Percentiles rank a stretch among this genome's conserved stretches.
phyloP scores from a whole-genome alignment of 805 yeast species.

The Candida ortonii region DNA sequence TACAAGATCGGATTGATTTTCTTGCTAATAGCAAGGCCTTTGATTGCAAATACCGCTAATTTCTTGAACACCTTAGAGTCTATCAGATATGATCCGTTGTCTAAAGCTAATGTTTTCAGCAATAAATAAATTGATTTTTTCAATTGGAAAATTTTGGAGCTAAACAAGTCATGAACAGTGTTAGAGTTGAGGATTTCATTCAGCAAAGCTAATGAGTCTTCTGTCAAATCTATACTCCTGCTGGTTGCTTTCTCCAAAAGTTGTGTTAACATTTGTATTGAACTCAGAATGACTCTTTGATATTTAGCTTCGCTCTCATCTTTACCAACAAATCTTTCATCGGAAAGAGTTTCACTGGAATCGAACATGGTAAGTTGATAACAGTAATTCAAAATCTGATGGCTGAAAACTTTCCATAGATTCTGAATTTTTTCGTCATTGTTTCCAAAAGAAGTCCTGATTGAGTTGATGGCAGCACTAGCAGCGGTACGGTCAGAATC shows the following conservation, averaged over 20 bases:
- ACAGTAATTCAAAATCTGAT: constrained; percentile 54
- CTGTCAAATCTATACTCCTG: constrained; percentile 16
- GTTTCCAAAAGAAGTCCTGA: constrained; percentile 55
- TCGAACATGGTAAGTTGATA: constrained; percentile 54
- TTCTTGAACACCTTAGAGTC: constrained; percentile 36
- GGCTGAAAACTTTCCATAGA: constrained; percentile 58
- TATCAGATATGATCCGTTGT: constrained; percentile 17
- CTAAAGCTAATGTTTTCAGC: constrained; percentile 30
- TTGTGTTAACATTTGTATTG: constrained; percentile 45
- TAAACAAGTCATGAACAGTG: constrained; percentile 43
- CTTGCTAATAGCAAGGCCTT: constrained; percentile 39
- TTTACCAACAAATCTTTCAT: constrained; percentile 63
- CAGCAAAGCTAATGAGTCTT: constrained; percentile 21
- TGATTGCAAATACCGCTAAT: constrained; percentile 44
- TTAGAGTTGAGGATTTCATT: constrained; percentile 39
- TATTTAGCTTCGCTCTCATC: constrained; percentile 69
- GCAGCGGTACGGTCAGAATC: constrained; percentile 69
- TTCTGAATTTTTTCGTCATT: constrained; percentile 51
- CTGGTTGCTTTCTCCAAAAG: constrained; percentile 8
- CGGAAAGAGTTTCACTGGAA: constrained; percentile 62
- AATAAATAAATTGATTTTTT: constrained; percentile 41
- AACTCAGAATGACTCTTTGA: constrained; percentile 50
- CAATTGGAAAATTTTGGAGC: constrained; percentile 38
- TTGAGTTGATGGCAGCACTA: constrained; percentile 42
- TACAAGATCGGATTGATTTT: constrained; percentile 38